phyloP scores from a whole-genome alignment of 164 flowering plant species.

The Tinospora cordifolia region DNA sequence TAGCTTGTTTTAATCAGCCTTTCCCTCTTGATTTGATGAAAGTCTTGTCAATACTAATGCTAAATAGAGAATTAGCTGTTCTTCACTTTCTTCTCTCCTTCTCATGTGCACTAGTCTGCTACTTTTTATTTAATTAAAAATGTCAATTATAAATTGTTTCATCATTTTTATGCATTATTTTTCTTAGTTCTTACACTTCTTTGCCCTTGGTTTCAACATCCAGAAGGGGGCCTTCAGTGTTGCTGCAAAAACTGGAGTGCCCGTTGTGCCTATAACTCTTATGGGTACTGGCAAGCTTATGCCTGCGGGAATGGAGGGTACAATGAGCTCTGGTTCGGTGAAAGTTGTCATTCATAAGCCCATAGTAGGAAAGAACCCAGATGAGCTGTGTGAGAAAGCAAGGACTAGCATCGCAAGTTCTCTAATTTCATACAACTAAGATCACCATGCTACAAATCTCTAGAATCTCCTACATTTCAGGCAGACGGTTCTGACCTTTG shows the following conservation, averaged over 20 bases:
- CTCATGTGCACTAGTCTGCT: neutral
- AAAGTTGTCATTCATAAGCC: conserved; percentile 74
- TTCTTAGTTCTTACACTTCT: neutral
- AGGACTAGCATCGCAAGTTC: conserved; percentile 46
- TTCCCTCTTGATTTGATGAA: too few relatives aligned
- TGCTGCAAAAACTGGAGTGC: conserved; percentile 75
- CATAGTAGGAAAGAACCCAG: conserved; percentile 56
- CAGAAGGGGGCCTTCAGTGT: conserved; percentile 96
- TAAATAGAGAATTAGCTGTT: too few relatives aligned
- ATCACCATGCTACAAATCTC: neutral
- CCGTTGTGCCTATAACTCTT: conserved; percentile 84
- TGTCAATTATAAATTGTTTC: neutral
- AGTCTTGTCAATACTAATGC: too few relatives aligned
- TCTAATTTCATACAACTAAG: conserved; percentile 34
- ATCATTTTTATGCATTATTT: neutral
- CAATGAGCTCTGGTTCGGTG: conserved; percentile 54
- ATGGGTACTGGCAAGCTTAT: conserved; percentile 89
- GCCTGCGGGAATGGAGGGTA: conserved; percentile 79
- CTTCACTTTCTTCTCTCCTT: too few relatives aligned
- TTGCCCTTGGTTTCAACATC: conserved; percentile 17
- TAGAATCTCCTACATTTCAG: neutral
- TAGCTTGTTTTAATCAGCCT: too few relatives aligned
- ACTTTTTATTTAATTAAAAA: neutral
- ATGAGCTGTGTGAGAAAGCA: conserved; percentile 50
- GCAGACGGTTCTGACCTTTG: neutral